A percentile compares a stretch with the other conserved stretches of the same genome.
phyloP scores from a whole-genome alignment of 2,329 filamentous ascomycete species.

The Pseudogymnoascus sp. region DNA sequence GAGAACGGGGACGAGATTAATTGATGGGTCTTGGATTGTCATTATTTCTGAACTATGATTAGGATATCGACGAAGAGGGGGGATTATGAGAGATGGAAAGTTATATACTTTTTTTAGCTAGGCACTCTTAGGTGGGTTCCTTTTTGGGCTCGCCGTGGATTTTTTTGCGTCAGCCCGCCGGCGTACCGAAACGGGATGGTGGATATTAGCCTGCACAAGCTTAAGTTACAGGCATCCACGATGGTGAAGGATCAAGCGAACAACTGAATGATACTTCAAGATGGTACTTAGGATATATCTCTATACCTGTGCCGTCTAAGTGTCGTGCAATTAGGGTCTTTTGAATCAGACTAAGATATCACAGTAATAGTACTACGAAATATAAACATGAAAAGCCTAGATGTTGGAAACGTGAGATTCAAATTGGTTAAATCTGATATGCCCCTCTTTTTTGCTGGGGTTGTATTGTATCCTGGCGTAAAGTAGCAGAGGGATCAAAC shows the following conservation, averaged over 20 bases:
- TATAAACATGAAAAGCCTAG: too few species aligned
- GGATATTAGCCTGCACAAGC: background rate
- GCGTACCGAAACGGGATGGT: background rate
- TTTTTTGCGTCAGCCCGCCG: background rate
- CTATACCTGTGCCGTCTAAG: too few species aligned
- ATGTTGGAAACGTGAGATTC: too few species aligned
- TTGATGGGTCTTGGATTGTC: background rate
- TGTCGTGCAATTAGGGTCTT: too few species aligned
- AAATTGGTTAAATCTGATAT: too few species aligned
- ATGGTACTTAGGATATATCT: too few species aligned
- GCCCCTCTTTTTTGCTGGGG: too few species aligned
- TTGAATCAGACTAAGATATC: too few species aligned
- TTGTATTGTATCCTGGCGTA: too few species aligned
- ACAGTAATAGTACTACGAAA: too few species aligned
- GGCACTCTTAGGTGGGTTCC: background rate
- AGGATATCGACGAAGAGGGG: background rate
- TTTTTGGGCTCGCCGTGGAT: background rate
- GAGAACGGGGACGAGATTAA: constrained; percentile 8
- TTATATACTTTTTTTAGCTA: background rate
- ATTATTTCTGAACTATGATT: background rate
- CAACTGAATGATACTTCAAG: background rate
- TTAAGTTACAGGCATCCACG: background rate
- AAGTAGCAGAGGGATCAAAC: background rate
- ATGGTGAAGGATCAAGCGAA: background rate
- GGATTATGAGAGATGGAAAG: too few species aligned